Evolutionary conservation across 2,329 filamentous ascomycete genomes (phyloP), one percentile per base, ranked within the genome.

Genomic region (Aspergillus sp.): DNA sequence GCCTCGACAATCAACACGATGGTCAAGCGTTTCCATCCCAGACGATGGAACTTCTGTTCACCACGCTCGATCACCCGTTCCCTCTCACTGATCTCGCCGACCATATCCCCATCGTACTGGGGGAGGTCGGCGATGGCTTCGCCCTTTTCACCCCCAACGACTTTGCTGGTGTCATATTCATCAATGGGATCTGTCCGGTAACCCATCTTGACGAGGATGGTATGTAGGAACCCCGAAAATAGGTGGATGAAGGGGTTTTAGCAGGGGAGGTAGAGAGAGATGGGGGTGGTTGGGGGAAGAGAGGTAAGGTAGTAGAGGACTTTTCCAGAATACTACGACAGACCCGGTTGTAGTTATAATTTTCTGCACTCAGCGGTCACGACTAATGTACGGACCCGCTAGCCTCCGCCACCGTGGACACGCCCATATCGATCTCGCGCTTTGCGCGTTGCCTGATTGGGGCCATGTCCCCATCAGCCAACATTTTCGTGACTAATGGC

Each of bases 1-100:
- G 77, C 76, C 59, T 79, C 77, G 49, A 79, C 77, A 48, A 79
- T 77, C 50, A 79, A 64, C 51, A 78, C 75, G 17, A 79, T 65
- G 1, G 76, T 79, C 35, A 79, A 65, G 19, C 75, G 72, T 60
- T 79, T 78, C 79, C 79, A 82, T 47, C 79, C 72, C 22, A 79
- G 65, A 17, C 42, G 42, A 17, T 45, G 8, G 20, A n/a, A 45
- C 19, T 42, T 42, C 11, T 42, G 16, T 22, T 42, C 40, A 13
- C 40, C 40, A 4, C 17, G 16, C 40, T 42, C 40, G 17, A 42
- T 42, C 14, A 42, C 17, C 14, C 40, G 40, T 22, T 42, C 40
- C 40, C 40, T 1, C 17, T 42, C 40, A 17, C 40, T 42, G 16
- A 42, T 42, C 40, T 42, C 40, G 4, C 40, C 40, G 40, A 42